Percentiles rank a stretch among this genome's conserved stretches.
These are phyloP conservation scores for Aquilaria sinensis DNA, from an alignment of 345 rosid species.

Conservation along the genomic window DNA sequence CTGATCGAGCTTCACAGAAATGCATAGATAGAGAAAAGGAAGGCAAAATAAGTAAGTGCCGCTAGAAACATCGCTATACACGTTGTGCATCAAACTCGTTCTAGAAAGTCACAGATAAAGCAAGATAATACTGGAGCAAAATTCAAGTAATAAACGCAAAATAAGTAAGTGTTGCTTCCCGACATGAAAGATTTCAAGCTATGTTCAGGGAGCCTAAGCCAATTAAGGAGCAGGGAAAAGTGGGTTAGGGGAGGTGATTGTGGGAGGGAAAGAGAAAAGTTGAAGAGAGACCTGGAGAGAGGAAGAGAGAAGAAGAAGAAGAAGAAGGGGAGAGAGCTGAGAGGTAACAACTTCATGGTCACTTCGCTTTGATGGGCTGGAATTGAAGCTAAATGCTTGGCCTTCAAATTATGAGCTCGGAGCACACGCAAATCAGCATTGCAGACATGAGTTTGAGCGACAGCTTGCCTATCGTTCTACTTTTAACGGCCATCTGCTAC, in stretches of 20 bases:
- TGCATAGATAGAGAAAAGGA: background rate
- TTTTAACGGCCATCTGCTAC: too few species aligned
- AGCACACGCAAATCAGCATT: background rate
- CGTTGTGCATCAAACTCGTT: too few species aligned
- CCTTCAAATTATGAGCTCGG: background rate
- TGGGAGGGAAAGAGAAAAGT: background rate
- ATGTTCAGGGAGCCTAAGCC: background rate
- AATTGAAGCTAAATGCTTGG: background rate
- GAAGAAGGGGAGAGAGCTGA: slow-evolving; percentile 21
- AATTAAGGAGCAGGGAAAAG: background rate
- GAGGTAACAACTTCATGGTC: slow-evolving; percentile 18
- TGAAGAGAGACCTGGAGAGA: slow-evolving; percentile 26
- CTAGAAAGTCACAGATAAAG: too few species aligned
- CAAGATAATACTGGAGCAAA: background rate
- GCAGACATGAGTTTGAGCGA: background rate
- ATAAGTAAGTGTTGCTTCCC: background rate
- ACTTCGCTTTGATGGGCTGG: background rate
- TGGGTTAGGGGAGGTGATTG: background rate
- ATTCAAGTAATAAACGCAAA: background rate
- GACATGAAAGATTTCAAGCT: background rate
- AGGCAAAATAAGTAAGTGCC: background rate
- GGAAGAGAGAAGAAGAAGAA: slow-evolving; percentile 21
- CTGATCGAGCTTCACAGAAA: background rate
- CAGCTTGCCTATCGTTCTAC: background rate
- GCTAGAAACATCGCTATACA: too few species aligned